These are phyloP conservation scores for Arabidopsis hybrid DNA, from an alignment of 441 rosid genomes.

Conservation along the genomic window DNA sequence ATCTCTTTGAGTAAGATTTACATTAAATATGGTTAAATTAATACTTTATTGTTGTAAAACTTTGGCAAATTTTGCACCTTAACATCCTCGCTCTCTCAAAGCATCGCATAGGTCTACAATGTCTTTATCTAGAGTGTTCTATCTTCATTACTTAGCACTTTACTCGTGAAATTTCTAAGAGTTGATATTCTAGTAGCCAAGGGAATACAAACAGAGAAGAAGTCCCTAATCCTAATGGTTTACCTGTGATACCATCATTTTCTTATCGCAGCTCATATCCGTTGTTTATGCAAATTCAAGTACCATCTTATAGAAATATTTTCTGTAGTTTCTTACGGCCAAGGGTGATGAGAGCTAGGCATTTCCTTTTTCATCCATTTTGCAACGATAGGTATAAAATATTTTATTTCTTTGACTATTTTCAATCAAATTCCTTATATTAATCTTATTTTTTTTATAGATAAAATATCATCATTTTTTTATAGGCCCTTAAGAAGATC, in stretches of 20 bases:
- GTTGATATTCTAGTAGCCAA: not conserved
- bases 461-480: not conserved
- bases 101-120: not conserved
- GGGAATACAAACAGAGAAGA: not conserved
- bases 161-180: rapidly evolving
- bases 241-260: not conserved
- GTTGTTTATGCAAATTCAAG: not conserved
- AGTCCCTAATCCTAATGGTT: not conserved
- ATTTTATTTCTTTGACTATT: not conserved
- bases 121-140: not conserved
- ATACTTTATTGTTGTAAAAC: not conserved
- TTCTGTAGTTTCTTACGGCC: not conserved
- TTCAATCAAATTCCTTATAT: not conserved
- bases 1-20: not conserved
- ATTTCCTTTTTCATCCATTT: not conserved
- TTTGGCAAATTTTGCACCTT: not conserved
- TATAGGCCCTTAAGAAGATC: not conserved
- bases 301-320: not conserved
- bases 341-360: conserved; percentile 7
- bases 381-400: not conserved
- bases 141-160: not conserved
- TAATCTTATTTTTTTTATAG: not conserved
- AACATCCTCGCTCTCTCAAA: not conserved
- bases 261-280: not conserved
- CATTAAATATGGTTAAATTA: not conserved